Conservation (phyloP, 1,139 yeast genomes). For the Blastobotrys aristatus region DNA sequence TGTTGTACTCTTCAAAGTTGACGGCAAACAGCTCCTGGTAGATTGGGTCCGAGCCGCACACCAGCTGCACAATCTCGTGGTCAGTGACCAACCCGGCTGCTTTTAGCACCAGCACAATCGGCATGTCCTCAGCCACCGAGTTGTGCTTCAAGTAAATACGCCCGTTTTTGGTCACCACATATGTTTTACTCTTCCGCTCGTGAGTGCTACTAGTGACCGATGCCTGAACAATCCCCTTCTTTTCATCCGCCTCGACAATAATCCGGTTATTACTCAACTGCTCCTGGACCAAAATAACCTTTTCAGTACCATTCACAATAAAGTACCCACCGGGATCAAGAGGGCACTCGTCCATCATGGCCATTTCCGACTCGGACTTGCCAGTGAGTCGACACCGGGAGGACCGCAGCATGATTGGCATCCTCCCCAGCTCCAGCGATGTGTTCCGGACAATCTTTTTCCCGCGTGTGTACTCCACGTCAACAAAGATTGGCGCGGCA, state of each 20-base stretch:
- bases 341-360: slow-evolving; percentile 87
- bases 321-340: slow-evolving; percentile 98
- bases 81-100: slow-evolving; percentile 96
- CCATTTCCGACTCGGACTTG: slow-evolving; percentile 77
- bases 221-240: slow-evolving; percentile 91
- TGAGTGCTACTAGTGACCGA: slow-evolving; percentile 97
- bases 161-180: slow-evolving; percentile 86
- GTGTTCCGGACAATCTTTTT: slow-evolving; percentile 83
- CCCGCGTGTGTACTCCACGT: slow-evolving; percentile 94
- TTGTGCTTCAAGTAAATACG: slow-evolving; percentile 90
- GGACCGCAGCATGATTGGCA: slow-evolving; percentile 96
- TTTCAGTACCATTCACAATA: slow-evolving; percentile 96
- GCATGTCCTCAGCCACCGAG: slow-evolving; percentile 90
- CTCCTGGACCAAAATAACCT: slow-evolving; percentile 93
- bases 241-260: slow-evolving; percentile 94
- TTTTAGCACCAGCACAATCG: slow-evolving; percentile 85
- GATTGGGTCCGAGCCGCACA: slow-evolving; percentile 81
- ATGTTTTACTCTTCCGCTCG: slow-evolving; percentile 94
- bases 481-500: slow-evolving; percentile 94
- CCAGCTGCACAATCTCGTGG: slow-evolving; percentile 86
- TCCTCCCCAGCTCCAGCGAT: slow-evolving; percentile 90
- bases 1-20: slow-evolving; percentile 91
- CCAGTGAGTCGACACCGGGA: slow-evolving; percentile 85
- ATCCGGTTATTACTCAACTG: slow-evolving; percentile 96
- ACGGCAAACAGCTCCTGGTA: slow-evolving; percentile 91